Base-by-base conservation (phyloP, 495 filamentous ascomycete genomes). In the Lineolata rhizophorae region DNA sequence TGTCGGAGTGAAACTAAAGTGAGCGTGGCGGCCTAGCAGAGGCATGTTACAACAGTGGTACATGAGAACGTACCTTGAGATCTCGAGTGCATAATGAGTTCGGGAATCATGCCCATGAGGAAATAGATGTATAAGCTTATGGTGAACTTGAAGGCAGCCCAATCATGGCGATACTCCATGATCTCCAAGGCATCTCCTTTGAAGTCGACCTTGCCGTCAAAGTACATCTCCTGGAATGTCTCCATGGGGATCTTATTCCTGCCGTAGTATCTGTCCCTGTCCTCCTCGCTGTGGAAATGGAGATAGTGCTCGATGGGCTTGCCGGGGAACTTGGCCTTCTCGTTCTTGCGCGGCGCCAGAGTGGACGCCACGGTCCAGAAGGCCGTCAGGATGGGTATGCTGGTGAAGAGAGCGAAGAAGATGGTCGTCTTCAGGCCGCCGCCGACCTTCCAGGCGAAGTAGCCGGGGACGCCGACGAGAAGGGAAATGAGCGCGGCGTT, bases 221-320 rank as follows among this genome's bases (percentile, higher is more conserved):
- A 83, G 60, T 84, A 87, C 74, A 72, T 83, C 52, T 87, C 77
- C 38, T 80, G 66, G 58, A 90, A 90, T 27, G 76, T 82, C 56
- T 79, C 65, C 62, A 87, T 70, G 30, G 80, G 74, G 37, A 90
- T 82, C 55, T 76, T 81, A 57, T 63, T 78, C 45, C 58, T 60
- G 51, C 81, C 81, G 45, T 61, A 56, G 57, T 78, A 91, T 52
- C 70, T 79, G 36, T 60, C 51, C 42, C 63, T 54, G 51, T 91
- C 76, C 32, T 61, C 64, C 37, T 70, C 61, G 37, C 70, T 76
- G 58, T 80, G 75, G 63, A 91, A 91, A 25, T 65, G 68, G 40
- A 91, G 63, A 51, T 90, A 90, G 54, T 79, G 63, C 52, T 87
- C 78, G 37, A 91, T 61, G 20, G 77, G 75, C 33, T 71, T 75